A percentile compares a stretch with the other conserved stretches of the same genome.
phyloP scores from a whole-genome alignment of 108 stramenopile genomes.

The Nitzschia palea region DNA sequence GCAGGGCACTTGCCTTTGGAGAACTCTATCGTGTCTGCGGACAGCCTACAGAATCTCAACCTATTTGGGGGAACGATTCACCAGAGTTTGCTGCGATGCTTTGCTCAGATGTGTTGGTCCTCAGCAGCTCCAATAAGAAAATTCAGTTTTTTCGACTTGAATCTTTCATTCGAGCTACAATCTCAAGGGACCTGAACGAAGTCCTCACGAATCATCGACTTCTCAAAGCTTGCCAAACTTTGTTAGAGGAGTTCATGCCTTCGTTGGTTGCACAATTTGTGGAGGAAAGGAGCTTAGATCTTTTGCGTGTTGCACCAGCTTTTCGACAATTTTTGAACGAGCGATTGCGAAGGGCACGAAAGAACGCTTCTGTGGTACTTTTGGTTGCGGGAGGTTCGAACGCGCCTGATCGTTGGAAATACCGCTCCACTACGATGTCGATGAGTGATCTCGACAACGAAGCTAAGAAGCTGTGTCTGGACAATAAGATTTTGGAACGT shows the following conservation, averaged over 20 bases:
- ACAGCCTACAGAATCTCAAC: background rate
- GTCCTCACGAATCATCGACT: background rate
- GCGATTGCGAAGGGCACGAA: background rate
- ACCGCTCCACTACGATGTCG: background rate
- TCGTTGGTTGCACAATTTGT: slow-evolving; percentile 33
- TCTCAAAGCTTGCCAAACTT: background rate
- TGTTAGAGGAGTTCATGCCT: slow-evolving; percentile 23
- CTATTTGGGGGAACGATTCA: slow-evolving; percentile 1
- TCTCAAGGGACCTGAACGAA: background rate
- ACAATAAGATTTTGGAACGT: slow-evolving; percentile 48
- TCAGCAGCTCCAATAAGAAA: slow-evolving; percentile 1
- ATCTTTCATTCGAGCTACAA: slow-evolving; percentile 1
- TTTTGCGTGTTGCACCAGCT: slow-evolving; percentile 23
- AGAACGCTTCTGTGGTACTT: background rate
- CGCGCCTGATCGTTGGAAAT: background rate
- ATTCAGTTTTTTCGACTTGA: slow-evolving; percentile 15
- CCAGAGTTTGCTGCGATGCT: slow-evolving; percentile 2
- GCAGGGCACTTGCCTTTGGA: slow-evolving; percentile 26
- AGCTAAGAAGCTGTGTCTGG: slow-evolving; percentile 48
- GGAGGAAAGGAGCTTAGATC: slow-evolving; percentile 39
- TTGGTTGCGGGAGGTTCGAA: slow-evolving; percentile 15
- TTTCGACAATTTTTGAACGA: slow-evolving; percentile 37
- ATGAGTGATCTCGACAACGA: slow-evolving; percentile 45
- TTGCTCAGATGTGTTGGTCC: slow-evolving; percentile 17
- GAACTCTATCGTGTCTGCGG: slow-evolving; percentile 10